Evolutionary conservation across 495 filamentous ascomycete genomes (phyloP), one percentile per base, ranked within the genome.

Genomic region (Trichoderma asperelloides): DNA sequence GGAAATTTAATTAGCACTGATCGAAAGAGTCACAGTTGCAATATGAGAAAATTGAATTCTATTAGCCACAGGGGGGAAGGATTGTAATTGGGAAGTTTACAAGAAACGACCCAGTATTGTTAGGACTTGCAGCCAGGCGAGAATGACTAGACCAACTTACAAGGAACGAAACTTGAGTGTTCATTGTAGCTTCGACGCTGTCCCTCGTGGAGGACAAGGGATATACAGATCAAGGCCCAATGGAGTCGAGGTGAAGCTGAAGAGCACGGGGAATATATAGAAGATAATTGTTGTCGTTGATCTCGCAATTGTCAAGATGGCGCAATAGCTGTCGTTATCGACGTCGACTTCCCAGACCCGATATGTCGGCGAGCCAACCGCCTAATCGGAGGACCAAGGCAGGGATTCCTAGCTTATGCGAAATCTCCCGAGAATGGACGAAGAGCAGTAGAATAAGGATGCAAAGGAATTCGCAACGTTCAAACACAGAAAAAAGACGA

Each of bases 111-210:
- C 47, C 18, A 21, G 13, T 30, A 25, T 33, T 11, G 21, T 33
- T 2, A 21, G 60, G 37, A 33, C 18, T 15, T 7, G 28, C 15
- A 63, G 47, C 11, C 15, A 41, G 43, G 55, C 6, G 64, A 57
- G 62, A 57, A 0, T n/a, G 47, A 6, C 16, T n/a, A 15, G 65
- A 12, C 30, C 13, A 28, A 75, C 80, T 78, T 76, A 85, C 83
- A 67, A 86, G 77, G 71, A 86, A 86, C 57, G 81, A 81, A 69
- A 86, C 81, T 73, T 84, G 80, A 65, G 82, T 81, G 70, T 80
- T 83, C 82, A 85, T 84, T 60, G 70, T 80, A 71, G 69, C 23
- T 13, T 39, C 39, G 27, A 3, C 15, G 12, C 62, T 30, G 1
- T 57, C 16, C 65, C 33, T 28, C 40, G 64, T 15, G 28, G 39